These are phyloP conservation scores for Daldinia vernicosa DNA, from an alignment of 495 filamentous ascomycete species.

Conservation along the genomic window DNA sequence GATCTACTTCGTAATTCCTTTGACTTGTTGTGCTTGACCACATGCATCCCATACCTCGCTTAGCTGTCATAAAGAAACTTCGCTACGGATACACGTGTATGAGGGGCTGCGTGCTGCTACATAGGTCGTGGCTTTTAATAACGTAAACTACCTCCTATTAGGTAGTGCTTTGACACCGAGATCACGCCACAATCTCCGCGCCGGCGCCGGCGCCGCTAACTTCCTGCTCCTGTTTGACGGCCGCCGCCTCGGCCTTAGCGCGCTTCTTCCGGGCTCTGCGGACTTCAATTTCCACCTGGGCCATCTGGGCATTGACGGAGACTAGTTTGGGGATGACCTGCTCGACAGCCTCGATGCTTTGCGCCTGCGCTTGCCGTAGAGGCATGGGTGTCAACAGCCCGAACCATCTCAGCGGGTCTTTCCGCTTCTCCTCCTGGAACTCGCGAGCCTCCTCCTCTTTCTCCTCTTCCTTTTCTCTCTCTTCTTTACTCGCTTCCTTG, in stretches of 20 bases:
- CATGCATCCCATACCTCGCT: background rate
- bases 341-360: slow-evolving; percentile 55
- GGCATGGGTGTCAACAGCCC: slow-evolving; percentile 70
- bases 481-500: background rate
- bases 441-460: background rate
- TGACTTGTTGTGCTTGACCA: background rate
- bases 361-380: slow-evolving; percentile 67
- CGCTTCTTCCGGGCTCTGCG: slow-evolving; percentile 60
- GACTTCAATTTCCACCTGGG: slow-evolving; percentile 58
- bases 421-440: slow-evolving; percentile 3
- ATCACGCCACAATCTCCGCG: slow-evolving; percentile 28
- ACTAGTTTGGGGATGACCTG: slow-evolving; percentile 57
- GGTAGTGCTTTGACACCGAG: background rate
- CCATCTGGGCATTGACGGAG: slow-evolving; percentile 58
- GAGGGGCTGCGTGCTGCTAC: background rate
- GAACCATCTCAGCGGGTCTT: slow-evolving; percentile 74
- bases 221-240: slow-evolving; percentile 20
- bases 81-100: background rate
- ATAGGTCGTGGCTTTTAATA: background rate
- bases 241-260: slow-evolving; percentile 51
- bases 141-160: background rate
- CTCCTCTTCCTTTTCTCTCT: background rate
- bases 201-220: background rate
- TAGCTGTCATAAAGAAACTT: background rate
- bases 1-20: background rate